Percentiles rank a stretch among this genome's conserved stretches.
These are phyloP conservation scores for Miscanthus sacchariflorus DNA, from an alignment of 202 grass and related monocot species.

Conservation along the genomic window DNA sequence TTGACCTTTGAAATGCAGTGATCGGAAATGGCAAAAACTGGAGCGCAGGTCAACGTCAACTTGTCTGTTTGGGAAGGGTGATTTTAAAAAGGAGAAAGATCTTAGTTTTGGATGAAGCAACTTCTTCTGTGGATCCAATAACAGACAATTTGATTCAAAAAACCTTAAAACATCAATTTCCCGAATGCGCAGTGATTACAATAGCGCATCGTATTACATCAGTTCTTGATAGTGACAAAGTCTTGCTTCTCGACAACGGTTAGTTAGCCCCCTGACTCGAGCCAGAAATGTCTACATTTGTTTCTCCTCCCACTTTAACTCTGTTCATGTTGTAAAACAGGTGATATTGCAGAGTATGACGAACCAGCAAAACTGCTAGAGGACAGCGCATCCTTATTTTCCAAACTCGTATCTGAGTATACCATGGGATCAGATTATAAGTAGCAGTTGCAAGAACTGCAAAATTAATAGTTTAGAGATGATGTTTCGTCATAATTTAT, in stretches of 20 bases:
- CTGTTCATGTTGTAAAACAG: conserved; percentile 38
- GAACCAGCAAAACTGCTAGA: conserved; percentile 54
- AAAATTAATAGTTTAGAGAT: too few species aligned
- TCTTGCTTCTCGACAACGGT: conserved; percentile 40
- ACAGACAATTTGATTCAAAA: conserved; percentile 45
- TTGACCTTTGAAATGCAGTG: conserved; percentile 45
- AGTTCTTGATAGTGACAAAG: conserved; percentile 6
- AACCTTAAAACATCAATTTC: conserved; percentile 43
- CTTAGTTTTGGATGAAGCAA: conserved; percentile 65
- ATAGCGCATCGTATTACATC: conserved; percentile 27
- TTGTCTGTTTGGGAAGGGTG: conserved; percentile 61
- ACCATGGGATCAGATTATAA: too few species aligned
- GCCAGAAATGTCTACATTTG: neutral
- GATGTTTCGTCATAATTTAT: too few species aligned
- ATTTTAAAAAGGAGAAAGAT: conserved; percentile 47
- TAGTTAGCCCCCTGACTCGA: neutral
- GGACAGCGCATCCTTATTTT: conserved; percentile 60
- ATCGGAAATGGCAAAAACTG: conserved; percentile 72
- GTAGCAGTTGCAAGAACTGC: too few species aligned
- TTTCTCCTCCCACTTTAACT: neutral
- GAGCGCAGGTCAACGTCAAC: conserved; percentile 77
- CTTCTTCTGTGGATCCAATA: conserved; percentile 53
- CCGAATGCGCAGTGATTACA: conserved; percentile 45
- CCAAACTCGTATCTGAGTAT: conserved; percentile 67
- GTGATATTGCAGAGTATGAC: conserved; percentile 58